Conservation (phyloP, 495 filamentous ascomycete species). For the Hypomontagnella monticulosa region DNA sequence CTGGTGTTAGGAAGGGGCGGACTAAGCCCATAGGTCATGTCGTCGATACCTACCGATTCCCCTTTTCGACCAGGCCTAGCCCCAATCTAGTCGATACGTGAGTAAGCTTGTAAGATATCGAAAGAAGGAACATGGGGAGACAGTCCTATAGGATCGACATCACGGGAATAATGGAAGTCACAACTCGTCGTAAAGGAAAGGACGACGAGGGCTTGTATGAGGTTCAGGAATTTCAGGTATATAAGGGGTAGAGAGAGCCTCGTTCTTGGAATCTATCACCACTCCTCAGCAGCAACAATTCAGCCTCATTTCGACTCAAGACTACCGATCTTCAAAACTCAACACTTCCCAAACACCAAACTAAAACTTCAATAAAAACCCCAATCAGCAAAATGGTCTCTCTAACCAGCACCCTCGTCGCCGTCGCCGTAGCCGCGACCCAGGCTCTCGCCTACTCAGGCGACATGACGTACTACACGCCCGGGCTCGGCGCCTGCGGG, state of each 20-base stretch:
- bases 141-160: background rate
- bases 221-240: background rate
- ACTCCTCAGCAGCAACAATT: no score
- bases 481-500: conserved; percentile 60
- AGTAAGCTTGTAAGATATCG: no score
- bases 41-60: background rate
- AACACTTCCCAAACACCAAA: background rate
- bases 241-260: background rate
- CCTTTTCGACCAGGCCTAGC: background rate
- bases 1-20: background rate
- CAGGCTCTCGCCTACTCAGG: conserved; percentile 44
- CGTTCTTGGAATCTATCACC: no score
- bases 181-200: background rate
- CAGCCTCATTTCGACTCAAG: no score
- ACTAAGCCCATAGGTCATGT: background rate
- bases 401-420: conserved; percentile 21
- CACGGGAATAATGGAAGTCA: background rate
- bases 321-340: background rate
- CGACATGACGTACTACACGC: conserved; percentile 59
- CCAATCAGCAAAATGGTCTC: conserved; percentile 15
- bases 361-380: background rate
- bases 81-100: background rate
- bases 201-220: background rate
- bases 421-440: conserved; percentile 14
- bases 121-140: no score